phyloP scores from a whole-genome alignment of 1,139 yeast species.

The Pneumocystis sp. region DNA sequence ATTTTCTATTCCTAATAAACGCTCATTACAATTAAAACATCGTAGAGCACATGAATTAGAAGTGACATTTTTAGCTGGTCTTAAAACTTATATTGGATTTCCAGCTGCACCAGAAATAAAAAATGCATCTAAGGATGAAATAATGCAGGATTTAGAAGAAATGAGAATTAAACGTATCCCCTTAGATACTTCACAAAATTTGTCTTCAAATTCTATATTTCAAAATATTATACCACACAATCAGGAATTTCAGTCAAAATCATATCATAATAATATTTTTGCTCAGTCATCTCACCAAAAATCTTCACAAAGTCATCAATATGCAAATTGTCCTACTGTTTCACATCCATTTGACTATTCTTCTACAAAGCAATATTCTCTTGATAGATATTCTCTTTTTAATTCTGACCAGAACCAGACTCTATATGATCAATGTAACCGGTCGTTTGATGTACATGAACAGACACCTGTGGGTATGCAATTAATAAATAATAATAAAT shows the following conservation, averaged over 20 bases:
- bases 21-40: slow-evolving; percentile 35
- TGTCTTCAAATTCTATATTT: neutral
- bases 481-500: neutral
- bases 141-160: neutral
- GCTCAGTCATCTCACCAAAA: neutral
- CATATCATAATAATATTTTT: neutral
- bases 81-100: slow-evolving; percentile 44
- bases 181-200: neutral
- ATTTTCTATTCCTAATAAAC: slow-evolving; percentile 22
- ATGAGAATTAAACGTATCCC: neutral
- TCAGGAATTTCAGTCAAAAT: neutral
- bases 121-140: neutral
- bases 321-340: neutral
- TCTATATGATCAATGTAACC: neutral
- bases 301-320: neutral
- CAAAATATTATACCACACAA: neutral
- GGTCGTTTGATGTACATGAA: neutral
- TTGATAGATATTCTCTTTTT: neutral
- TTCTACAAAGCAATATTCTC: neutral
- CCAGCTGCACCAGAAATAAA: slow-evolving; percentile 43
- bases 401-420: neutral
- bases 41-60: slow-evolving; percentile 42
- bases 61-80: slow-evolving; percentile 42
- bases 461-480: neutral
- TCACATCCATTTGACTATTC: neutral